Percentiles rank a stretch among this genome's conserved stretches.
Conservation (phyloP, 2,329 filamentous ascomycete genomes). For the Fusarium euwallaceae region DNA sequence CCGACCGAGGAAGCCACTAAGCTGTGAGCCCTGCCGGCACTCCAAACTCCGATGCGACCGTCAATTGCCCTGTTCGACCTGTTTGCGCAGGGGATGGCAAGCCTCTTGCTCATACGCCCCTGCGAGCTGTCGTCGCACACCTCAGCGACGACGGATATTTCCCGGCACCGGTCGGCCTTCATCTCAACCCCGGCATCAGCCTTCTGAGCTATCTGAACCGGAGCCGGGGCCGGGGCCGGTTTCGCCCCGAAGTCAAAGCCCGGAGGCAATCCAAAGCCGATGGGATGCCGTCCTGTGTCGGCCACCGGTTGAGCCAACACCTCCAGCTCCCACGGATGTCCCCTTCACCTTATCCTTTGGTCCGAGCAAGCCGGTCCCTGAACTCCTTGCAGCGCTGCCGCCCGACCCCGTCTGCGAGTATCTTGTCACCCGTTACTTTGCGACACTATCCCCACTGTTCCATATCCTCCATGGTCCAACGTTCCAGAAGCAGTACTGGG, state of each 20-base stretch:
- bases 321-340: background rate
- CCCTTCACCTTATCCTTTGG: constrained; percentile 13
- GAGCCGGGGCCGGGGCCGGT: background rate
- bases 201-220: background rate
- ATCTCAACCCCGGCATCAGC: background rate
- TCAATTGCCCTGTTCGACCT: constrained; percentile 27
- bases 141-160: background rate
- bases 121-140: background rate
- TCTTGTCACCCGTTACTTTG: constrained; percentile 27
- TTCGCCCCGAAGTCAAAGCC: background rate
- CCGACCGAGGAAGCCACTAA: constrained; percentile 19
- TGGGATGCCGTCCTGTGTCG: background rate
- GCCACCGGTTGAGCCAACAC: background rate
- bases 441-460: constrained; percentile 27
- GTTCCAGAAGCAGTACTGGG: constrained; percentile 31
- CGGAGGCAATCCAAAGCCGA: background rate
- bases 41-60: constrained; percentile 36
- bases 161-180: background rate
- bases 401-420: constrained; percentile 18
- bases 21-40: constrained; percentile 29
- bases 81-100: constrained; percentile 11
- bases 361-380: background rate
- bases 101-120: background rate
- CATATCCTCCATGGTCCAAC: constrained; percentile 32
- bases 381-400: constrained; percentile 22